phyloP scores from a whole-genome alignment of 2,329 filamentous ascomycete species.

The Aspergillus pseudoterreus region DNA sequence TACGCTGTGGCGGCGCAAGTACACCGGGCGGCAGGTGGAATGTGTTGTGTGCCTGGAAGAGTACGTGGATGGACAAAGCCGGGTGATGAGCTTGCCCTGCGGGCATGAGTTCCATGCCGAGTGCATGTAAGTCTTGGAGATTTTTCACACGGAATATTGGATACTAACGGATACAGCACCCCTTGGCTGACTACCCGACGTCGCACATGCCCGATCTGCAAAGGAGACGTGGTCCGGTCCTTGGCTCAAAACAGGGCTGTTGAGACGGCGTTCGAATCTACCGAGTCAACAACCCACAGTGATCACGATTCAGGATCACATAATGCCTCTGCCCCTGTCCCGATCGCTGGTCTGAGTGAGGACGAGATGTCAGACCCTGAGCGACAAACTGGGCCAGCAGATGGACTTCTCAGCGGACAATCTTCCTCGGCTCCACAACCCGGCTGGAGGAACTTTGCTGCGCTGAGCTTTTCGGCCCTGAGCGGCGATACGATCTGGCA shows the following conservation, averaged over 20 bases:
- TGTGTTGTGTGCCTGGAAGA: conserved; percentile 97
- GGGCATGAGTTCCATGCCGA: conserved; percentile 97
- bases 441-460: conserved; percentile 43
- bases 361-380: conserved; percentile 43
- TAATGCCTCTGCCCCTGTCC: conserved; percentile 50
- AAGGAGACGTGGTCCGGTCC: conserved; percentile 80
- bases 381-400: conserved; percentile 32
- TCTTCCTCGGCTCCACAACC: conserved; percentile 32
- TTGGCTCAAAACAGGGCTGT: conserved; percentile 47
- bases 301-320: conserved; percentile 45
- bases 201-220: conserved; percentile 97
- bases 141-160: neutral
- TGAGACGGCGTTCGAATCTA: conserved; percentile 21
- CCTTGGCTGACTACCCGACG: conserved; percentile 94
- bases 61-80: conserved; percentile 88
- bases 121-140: conserved; percentile 77
- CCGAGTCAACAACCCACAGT: conserved; percentile 39
- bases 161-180: conserved; percentile 57
- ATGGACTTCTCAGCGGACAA: conserved; percentile 31
- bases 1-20: conserved; percentile 51
- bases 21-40: conserved; percentile 68
- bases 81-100: conserved; percentile 95
- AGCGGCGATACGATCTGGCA: conserved; percentile 47
- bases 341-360: conserved; percentile 37
- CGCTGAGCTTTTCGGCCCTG: conserved; percentile 43